These are phyloP conservation scores for Metarhizium anisopliae DNA, from an alignment of 2,329 filamentous ascomycete genomes.

Conservation along the genomic window DNA sequence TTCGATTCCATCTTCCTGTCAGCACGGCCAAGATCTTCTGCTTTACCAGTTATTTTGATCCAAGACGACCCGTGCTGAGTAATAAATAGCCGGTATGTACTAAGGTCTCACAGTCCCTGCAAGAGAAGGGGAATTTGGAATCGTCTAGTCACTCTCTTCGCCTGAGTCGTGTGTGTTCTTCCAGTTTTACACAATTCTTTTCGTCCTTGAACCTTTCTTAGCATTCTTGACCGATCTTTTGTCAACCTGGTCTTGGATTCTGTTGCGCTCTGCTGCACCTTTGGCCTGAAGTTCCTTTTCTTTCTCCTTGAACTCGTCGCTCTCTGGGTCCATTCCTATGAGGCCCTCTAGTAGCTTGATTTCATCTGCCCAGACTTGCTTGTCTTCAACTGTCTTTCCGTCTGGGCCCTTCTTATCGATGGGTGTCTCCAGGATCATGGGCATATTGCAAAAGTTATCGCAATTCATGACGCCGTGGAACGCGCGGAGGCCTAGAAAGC, in stretches of 20 bases:
- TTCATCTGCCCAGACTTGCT: conserved; percentile 79
- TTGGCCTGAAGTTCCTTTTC: conserved; percentile 57
- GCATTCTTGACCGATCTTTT: conserved; percentile 57
- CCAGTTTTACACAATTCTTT: conserved; percentile 20
- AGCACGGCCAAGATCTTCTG: too few relatives aligned
- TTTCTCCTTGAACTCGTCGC: conserved; percentile 59
- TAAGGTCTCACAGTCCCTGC: neutral
- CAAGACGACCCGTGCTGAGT: neutral
- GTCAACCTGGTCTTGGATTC: conserved; percentile 71
- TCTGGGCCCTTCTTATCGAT: conserved; percentile 62
- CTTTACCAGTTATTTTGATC: too few relatives aligned
- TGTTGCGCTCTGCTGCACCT: conserved; percentile 63
- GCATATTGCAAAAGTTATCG: conserved; percentile 62
- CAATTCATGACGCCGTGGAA: conserved; percentile 92
- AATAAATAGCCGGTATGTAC: neutral
- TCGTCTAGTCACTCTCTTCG: conserved; percentile 23
- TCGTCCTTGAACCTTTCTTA: conserved; percentile 17
- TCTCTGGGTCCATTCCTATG: conserved; percentile 71
- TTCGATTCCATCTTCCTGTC: neutral
- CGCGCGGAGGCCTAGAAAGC: conserved; percentile 80
- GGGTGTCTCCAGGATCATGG: conserved; percentile 95
- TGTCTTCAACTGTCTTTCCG: conserved; percentile 66
- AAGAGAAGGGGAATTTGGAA: neutral
- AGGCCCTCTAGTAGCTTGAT: conserved; percentile 90
- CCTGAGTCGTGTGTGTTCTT: conserved; percentile 23